phyloP scores from a whole-genome alignment of 108 stramenopile species.

The Fragilaria radians region DNA sequence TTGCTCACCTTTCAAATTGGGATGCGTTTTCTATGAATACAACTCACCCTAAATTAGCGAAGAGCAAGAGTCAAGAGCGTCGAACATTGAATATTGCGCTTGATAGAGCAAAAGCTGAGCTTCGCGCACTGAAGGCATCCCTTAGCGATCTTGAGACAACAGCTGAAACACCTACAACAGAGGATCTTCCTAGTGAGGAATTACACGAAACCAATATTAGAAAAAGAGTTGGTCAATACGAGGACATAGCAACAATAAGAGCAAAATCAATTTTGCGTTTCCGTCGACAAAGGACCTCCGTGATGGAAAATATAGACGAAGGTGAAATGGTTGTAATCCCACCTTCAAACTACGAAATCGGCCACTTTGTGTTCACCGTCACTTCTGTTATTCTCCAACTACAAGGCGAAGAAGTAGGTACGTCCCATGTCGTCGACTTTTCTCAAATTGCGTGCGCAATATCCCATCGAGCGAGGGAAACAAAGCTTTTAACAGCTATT shows the following conservation, averaged over 20 bases:
- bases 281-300: background rate
- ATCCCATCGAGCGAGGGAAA: background rate
- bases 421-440: background rate
- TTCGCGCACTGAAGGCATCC: slow-evolving; percentile 28
- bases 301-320: background rate
- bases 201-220: background rate
- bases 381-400: no score
- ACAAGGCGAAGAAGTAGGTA: no score
- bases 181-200: background rate
- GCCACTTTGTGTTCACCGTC: no score
- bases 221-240: background rate
- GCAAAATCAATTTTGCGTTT: slow-evolving; percentile 1
- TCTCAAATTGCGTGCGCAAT: background rate
- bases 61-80: background rate
- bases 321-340: no score
- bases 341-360: no score
- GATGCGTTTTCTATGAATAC: background rate
- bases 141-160: slow-evolving; percentile 16
- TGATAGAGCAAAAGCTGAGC: slow-evolving; percentile 32
- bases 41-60: background rate
- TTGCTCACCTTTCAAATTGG: background rate
- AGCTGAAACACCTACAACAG: slow-evolving; percentile 4
- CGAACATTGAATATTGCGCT: slow-evolving; percentile 18
- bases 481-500: background rate
- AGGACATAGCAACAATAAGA: background rate